Percentiles rank a stretch among this genome's conserved stretches.
Evolutionary conservation across 2,329 filamentous ascomycete genomes (phyloP).

Genomic region (Monosporascus sp.): DNA sequence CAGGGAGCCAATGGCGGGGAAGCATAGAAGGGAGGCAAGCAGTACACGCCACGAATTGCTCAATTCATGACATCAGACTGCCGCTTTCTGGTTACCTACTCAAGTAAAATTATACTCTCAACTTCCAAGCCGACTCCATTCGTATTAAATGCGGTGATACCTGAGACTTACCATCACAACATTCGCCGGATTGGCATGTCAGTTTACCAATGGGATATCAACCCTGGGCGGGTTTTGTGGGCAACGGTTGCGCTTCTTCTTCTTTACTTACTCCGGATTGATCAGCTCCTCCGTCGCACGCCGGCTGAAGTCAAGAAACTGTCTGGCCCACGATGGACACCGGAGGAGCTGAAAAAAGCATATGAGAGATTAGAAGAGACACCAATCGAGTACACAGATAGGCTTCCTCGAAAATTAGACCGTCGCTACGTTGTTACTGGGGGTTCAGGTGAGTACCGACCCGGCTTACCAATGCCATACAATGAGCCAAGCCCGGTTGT

Average conservation of each 20-base stretch:
- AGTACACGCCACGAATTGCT: too few relatives aligned
- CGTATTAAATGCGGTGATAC: too few relatives aligned
- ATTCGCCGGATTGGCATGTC: neutral
- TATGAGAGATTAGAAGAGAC: slow-evolving; percentile 30
- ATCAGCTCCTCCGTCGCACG: slow-evolving; percentile 30
- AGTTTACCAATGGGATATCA: neutral
- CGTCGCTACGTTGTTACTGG: slow-evolving; percentile 42
- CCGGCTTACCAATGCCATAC: neutral
- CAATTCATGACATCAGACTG: too few relatives aligned
- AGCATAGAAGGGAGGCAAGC: too few relatives aligned
- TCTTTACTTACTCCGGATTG: slow-evolving; percentile 33
- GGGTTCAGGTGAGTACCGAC: slow-evolving; percentile 36
- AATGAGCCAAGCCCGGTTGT: neutral
- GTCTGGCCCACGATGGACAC: slow-evolving; percentile 31
- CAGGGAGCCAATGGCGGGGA: too few relatives aligned
- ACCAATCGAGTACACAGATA: slow-evolving; percentile 33
- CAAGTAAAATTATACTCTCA: too few relatives aligned
- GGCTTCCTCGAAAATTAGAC: slow-evolving; percentile 34
- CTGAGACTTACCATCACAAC: too few relatives aligned
- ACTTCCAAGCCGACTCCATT: too few relatives aligned
- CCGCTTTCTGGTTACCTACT: too few relatives aligned
- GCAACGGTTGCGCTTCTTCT: slow-evolving; percentile 10
- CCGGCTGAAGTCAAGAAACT: slow-evolving; percentile 30
- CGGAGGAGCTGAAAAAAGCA: slow-evolving; percentile 28
- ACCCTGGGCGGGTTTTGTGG: neutral